Base-by-base conservation (phyloP, 345 rosid species). In the Jatropha curcas region DNA sequence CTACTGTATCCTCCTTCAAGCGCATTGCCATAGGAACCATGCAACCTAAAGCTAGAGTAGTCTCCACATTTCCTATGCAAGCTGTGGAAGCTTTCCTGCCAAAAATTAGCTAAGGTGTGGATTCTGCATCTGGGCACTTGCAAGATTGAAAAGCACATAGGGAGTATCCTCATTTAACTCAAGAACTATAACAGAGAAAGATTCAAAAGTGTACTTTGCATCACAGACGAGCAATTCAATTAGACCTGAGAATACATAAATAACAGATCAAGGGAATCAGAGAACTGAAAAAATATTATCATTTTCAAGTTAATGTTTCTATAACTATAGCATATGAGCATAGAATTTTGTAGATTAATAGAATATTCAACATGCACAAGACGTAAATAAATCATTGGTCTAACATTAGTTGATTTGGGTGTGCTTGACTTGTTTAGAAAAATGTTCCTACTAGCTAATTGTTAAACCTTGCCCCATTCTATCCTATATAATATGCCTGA, bases 71-170 rank as follows among this genome's bases (percentile, higher is more conserved):
- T 60, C 35, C 77, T 68, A 66, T 78, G 48, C 57, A 75, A 74
- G 70, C 80, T 69, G 66, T 78, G 79, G 77, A 84, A 80, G 69
- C 81, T 77, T 81, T 81, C 85, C 58, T 62, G 72, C 77, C 83
- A 86, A 59, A 85, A 82, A 61, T 70, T 78, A 65, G 85, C 86
- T 20, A 94, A 78, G 74, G 76, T 75, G 62, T 79, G 82, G 75
- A 82, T 63, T 75, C 89, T 79, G 22, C 72, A 78, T 84, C 84
- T 91, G 58, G 94, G 89, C 66, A 83, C 76, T 81, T 87, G 91
- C 66, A 85, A 83, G 65, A 91, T 78, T 63, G 97, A 83, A 82
- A 84, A 76, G 76, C 90, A 87, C 89, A 90, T 86, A 9, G 77
- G 70, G 69, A 68, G 76, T 25, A 82, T 74, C 79, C 81, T 84